Evolutionary conservation across 345 rosid genomes (phyloP).

Genomic region (Rhizophora mangle): DNA sequence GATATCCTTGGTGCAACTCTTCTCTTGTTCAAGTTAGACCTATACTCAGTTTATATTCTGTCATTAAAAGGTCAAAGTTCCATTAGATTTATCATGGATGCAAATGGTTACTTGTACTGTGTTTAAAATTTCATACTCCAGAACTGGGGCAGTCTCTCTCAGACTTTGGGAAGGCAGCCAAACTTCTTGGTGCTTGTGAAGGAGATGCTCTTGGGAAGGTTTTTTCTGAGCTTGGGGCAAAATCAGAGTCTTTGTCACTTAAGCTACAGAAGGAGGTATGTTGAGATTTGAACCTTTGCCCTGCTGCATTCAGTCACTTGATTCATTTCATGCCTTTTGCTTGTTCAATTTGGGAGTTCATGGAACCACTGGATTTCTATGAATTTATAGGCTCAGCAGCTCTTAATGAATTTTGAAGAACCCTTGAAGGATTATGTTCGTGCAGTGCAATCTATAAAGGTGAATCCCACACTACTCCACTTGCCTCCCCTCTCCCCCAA

Average conservation of each 20-base stretch:
- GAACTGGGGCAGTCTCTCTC: slow-evolving; percentile 88
- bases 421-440: slow-evolving; percentile 95
- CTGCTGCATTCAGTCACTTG: neutral
- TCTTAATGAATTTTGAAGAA: slow-evolving; percentile 95
- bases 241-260: slow-evolving; percentile 69
- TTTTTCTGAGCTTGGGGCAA: slow-evolving; percentile 81
- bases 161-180: slow-evolving; percentile 92
- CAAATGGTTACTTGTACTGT: neutral
- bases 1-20: neutral
- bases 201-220: slow-evolving; percentile 79
- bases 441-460: slow-evolving; percentile 92
- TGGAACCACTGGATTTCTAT: slow-evolving; percentile 14
- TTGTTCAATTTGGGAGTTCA: neutral
- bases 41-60: neutral
- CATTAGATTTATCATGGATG: neutral
- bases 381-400: slow-evolving; percentile 65
- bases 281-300: neutral
- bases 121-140: slow-evolving; percentile 18
- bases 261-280: slow-evolving; percentile 91
- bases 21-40: neutral
- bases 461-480: slow-evolving; percentile 8
- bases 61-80: neutral
- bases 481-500: neutral
- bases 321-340: neutral
- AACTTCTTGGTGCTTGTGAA: slow-evolving; percentile 93